Evolutionary conservation across 352 stramenopile species (phyloP).

Genomic region (Pythium scleroteichum): DNA sequence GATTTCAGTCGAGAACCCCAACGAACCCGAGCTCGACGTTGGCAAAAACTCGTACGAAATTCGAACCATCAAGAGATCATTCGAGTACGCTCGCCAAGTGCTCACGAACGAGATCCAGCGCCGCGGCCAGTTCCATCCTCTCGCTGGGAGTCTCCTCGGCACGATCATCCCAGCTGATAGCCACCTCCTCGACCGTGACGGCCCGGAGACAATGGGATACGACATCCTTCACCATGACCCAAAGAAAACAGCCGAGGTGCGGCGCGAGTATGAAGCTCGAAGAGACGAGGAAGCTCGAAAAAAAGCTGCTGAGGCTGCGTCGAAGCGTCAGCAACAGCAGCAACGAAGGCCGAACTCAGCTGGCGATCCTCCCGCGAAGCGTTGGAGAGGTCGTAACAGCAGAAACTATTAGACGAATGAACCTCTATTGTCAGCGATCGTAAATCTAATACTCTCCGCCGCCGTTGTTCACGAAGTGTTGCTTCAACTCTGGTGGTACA

Average conservation of each 20-base stretch:
- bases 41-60: conserved; percentile 93
- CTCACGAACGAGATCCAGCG: conserved; percentile 73
- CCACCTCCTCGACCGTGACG: conserved; percentile 57
- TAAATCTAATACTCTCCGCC: neutral
- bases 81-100: conserved; percentile 85
- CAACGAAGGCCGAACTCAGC: conserved; percentile 30
- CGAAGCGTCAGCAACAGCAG: conserved; percentile 33
- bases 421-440: conserved; percentile 1
- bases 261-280: conserved; percentile 62
- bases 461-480: conserved; percentile 2
- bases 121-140: conserved; percentile 61
- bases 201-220: conserved; percentile 63
- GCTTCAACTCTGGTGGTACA: conserved; percentile 27
- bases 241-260: conserved; percentile 62
- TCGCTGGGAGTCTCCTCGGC: conserved; percentile 70
- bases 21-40: conserved; percentile 91
- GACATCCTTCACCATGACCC: conserved; percentile 72
- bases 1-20: conserved; percentile 94
- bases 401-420: conserved; percentile 15
- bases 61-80: conserved; percentile 86
- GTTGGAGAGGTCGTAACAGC: conserved; percentile 51
- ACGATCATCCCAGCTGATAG: conserved; percentile 74
- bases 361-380: conserved; percentile 53
- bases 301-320: conserved; percentile 35
- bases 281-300: conserved; percentile 60